phyloP scores from a whole-genome alignment of 257 asterid genomes.

The Nicotiana tabacum region DNA sequence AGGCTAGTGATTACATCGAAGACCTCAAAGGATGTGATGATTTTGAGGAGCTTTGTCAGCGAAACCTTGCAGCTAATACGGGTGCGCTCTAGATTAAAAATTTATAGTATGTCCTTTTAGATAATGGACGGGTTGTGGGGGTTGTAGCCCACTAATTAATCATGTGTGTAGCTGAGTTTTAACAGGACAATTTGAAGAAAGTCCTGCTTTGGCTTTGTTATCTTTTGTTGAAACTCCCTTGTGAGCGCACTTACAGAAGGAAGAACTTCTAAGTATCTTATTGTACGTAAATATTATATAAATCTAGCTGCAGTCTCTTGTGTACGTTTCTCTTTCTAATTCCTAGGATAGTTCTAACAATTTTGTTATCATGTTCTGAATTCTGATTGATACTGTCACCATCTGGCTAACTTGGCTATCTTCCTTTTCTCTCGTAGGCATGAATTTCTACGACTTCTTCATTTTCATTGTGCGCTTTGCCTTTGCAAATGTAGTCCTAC shows the following conservation, averaged over 20 bases:
- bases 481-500: slow-evolving; percentile 58
- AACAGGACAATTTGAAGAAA: background rate
- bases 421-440: slow-evolving; percentile 41
- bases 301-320: background rate
- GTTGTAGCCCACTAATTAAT: too few species aligned
- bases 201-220: background rate
- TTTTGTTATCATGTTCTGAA: background rate
- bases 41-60: slow-evolving; percentile 91
- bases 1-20: slow-evolving; percentile 76
- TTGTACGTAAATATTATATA: background rate
- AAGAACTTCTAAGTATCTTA: background rate
- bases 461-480: slow-evolving; percentile 69
- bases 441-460: slow-evolving; percentile 77
- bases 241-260: background rate
- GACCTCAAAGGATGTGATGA: slow-evolving; percentile 89
- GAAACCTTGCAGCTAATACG: slow-evolving; percentile 93
- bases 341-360: background rate
- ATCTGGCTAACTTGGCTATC: background rate
- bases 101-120: background rate
- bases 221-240: background rate
- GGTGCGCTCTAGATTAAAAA: slow-evolving; percentile 28
- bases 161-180: background rate
- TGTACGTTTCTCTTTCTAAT: background rate
- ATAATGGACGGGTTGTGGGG: background rate
- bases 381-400: background rate